Percentiles rank a stretch among this genome's conserved stretches.
phyloP scores from a whole-genome alignment of 805 yeast species.

The Pichia kluyveri region DNA sequence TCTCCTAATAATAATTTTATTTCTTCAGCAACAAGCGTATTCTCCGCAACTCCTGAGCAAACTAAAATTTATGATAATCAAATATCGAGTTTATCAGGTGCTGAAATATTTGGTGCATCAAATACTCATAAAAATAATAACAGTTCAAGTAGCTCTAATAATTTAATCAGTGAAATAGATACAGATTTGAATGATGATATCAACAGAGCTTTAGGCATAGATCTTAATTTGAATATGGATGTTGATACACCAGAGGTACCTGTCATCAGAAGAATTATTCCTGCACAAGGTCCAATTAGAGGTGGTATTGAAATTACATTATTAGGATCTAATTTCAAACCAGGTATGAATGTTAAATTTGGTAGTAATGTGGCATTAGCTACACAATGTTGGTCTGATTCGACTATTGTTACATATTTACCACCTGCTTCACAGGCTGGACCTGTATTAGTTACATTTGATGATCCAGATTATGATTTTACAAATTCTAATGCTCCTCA shows the following conservation, averaged over 20 bases:
- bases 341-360: constrained; percentile 76
- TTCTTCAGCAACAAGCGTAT: constrained; percentile 25
- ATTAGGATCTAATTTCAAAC: constrained; percentile 77
- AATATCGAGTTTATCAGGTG: background rate
- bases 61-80: constrained; percentile 3
- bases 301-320: constrained; percentile 96
- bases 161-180: background rate
- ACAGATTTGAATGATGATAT: background rate
- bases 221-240: background rate
- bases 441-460: constrained; percentile 83
- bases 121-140: background rate
- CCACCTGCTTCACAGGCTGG: constrained; percentile 91
- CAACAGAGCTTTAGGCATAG: background rate
- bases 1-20: constrained; percentile 22
- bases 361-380: constrained; percentile 74
- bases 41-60: constrained; percentile 26
- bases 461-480: constrained; percentile 17
- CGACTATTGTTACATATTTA: constrained; percentile 85
- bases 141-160: too few relatives aligned
- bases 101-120: background rate
- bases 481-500: constrained; percentile 22
- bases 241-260: constrained; percentile 28
- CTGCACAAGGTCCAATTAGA: constrained; percentile 89
- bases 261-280: constrained; percentile 76
- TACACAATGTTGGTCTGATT: constrained; percentile 93